Percentiles rank a stretch among this genome's conserved stretches.
Conservation (phyloP, 1,139 yeast genomes). For the Scheffersomyces illinoinensis region DNA sequence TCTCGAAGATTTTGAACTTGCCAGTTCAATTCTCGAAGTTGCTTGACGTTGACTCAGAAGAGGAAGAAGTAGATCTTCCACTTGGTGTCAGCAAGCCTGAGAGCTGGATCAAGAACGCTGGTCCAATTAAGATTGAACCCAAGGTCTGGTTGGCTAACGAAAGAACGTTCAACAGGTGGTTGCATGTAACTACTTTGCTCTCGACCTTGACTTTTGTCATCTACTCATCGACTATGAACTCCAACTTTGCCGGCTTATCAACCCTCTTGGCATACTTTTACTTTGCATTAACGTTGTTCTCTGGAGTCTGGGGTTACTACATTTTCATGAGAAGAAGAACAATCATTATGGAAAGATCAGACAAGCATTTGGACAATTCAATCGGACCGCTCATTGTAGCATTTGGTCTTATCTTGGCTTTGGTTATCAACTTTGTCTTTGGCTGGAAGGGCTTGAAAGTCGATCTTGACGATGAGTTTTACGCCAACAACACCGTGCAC, state of each 20-base stretch:
- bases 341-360: constrained; percentile 78
- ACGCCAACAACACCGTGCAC: constrained; percentile 35
- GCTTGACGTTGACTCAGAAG: constrained; percentile 79
- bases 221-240: constrained; percentile 69
- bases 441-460: constrained; percentile 47
- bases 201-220: constrained; percentile 87
- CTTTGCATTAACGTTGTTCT: constrained; percentile 76
- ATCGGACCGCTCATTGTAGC: constrained; percentile 86
- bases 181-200: constrained; percentile 84
- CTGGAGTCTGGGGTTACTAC: constrained; percentile 88
- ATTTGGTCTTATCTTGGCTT: constrained; percentile 62
- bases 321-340: constrained; percentile 71
- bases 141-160: constrained; percentile 98
- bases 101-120: constrained; percentile 77
- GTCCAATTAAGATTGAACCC: constrained; percentile 92
- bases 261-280: constrained; percentile 71
- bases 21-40: constrained; percentile 39
- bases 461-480: constrained; percentile 30
- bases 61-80: constrained; percentile 78
- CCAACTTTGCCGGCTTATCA: constrained; percentile 60
- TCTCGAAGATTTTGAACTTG: constrained; percentile 24
- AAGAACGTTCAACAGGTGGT: constrained; percentile 95
- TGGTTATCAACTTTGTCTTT: constrained; percentile 69
- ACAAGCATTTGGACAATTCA: constrained; percentile 84
- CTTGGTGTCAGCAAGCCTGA: constrained; percentile 87